Evolutionary conservation across 805 yeast genomes (phyloP), one percentile per base, ranked within the genome.

Genomic region (Maudiozyma bulderi): DNA sequence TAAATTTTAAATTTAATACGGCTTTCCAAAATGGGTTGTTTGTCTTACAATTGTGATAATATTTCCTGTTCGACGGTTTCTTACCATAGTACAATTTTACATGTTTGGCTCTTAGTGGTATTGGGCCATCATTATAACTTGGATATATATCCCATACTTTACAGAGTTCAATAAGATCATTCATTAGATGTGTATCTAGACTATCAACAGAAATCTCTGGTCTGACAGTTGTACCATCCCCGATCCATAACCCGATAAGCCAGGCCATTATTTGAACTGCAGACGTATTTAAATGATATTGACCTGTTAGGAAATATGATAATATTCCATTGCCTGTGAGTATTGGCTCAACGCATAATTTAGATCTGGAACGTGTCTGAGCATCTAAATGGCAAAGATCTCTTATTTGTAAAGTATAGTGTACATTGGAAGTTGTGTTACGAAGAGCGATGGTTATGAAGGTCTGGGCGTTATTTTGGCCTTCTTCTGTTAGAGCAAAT

Each of bases 171-270:
- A 43, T 45, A 13, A 70, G 43, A 37, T 60, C 61, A 6, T 55
- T 56, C 54, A 57, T 50, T 37, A 69, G 47, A 14, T 47, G 48
- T 9, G 48, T 47, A 47, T 67, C 69, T 33, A 52, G 39, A 15
- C 64, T 52, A 48, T 65, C 71, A 30, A 67, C 56, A 8, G 68
- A 62, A 37, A 66, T 62, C 34, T 56, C 57, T 7, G 66, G 54
- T 30, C 61, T 53, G 20, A 59, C 57, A 9, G 60, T 54, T 9
- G 59, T 52, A 46, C 71, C 73, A 53, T 58, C 57, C 46, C 72
- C 76, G 48, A 64, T 57, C 75, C 73, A 73, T 9, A 63, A 50
- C 52, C 78, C 77, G 30, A 70, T 50, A 42, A 72, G 53, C 62
- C 72, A 73, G 46, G 74, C 71, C 54, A 67, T 53, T 29, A 49